Percentiles rank a stretch among this genome's conserved stretches.
Evolutionary conservation across 257 asterid species (phyloP).

Genomic region (Cordia subcordata): DNA sequence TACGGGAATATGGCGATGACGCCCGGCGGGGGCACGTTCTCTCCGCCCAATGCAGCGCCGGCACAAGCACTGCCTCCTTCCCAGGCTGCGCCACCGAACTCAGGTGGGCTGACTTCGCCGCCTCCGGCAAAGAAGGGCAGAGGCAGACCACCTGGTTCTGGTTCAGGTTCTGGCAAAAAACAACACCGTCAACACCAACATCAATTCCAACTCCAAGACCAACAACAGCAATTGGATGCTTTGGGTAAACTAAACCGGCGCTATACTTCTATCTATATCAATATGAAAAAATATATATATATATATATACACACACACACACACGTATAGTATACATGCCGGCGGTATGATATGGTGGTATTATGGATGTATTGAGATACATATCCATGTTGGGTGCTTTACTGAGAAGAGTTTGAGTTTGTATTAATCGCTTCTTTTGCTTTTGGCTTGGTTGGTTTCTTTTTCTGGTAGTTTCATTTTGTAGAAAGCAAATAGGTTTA

Average conservation of each 20-base stretch:
- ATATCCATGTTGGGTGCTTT: no score
- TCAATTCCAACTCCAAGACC: constrained; percentile 7
- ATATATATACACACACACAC: background rate
- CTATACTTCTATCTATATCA: background rate
- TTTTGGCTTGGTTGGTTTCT: background rate
- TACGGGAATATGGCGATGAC: constrained; percentile 35
- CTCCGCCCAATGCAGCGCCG: constrained; percentile 5
- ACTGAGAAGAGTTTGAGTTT: no score
- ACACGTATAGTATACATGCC: background rate
- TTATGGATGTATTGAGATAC: background rate
- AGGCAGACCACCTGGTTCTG: constrained; percentile 57
- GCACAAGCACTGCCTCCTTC: constrained; percentile 2
- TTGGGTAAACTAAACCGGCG: constrained; percentile 25
- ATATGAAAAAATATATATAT: background rate
- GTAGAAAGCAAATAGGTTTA: no score
- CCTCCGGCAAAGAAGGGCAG: constrained; percentile 40
- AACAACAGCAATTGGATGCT: constrained; percentile 34
- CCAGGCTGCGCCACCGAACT: constrained; percentile 6
- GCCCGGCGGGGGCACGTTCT: constrained; percentile 14
- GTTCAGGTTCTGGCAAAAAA: background rate
- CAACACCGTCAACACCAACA: background rate
- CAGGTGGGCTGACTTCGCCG: constrained; percentile 6
- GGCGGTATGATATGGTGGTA: background rate
- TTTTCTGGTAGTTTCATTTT: background rate
- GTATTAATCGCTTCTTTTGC: background rate